These are phyloP conservation scores for Nakazawaea pomicola DNA, from an alignment of 805 yeast genomes.

Conservation along the genomic window DNA sequence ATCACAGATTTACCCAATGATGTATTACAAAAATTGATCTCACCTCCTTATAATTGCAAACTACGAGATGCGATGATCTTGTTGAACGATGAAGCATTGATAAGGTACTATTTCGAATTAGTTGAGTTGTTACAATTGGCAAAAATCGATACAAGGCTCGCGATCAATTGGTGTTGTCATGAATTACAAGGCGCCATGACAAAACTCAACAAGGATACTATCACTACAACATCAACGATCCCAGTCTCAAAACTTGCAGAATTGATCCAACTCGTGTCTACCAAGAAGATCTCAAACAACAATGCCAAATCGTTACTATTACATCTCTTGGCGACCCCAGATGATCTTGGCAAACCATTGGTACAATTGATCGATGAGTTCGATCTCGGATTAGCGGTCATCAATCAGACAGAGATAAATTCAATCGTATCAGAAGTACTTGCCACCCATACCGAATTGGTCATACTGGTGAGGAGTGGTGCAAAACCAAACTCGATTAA, in stretches of 20 bases:
- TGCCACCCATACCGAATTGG: constrained; percentile 44
- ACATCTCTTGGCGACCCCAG: constrained; percentile 51
- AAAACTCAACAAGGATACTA: constrained; percentile 45
- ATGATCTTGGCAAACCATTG: constrained; percentile 31
- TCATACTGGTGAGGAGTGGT: constrained; percentile 50
- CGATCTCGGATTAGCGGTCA: constrained; percentile 33
- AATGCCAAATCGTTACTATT: constrained; percentile 63
- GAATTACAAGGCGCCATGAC: constrained; percentile 69
- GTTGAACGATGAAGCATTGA: constrained; percentile 42
- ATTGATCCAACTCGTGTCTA: constrained; percentile 46
- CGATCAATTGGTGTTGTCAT: constrained; percentile 79
- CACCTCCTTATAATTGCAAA: constrained; percentile 49
- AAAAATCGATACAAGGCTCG: constrained; percentile 30
- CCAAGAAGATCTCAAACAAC: constrained; percentile 48
- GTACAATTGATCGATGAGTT: constrained; percentile 46
- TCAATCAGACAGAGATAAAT: constrained; percentile 24
- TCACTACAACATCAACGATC: constrained; percentile 23
- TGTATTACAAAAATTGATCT: constrained; percentile 37
- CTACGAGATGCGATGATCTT: constrained; percentile 74
- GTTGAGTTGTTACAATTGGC: constrained; percentile 19
- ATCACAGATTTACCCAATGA: constrained; percentile 64
- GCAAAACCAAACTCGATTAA: constrained; percentile 63
- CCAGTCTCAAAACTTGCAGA: constrained; percentile 45
- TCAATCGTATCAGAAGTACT: constrained; percentile 31
- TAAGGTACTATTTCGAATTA: constrained; percentile 48